Conservation (phyloP, 305 asterid genomes). For the Fraxinus velutina region DNA sequence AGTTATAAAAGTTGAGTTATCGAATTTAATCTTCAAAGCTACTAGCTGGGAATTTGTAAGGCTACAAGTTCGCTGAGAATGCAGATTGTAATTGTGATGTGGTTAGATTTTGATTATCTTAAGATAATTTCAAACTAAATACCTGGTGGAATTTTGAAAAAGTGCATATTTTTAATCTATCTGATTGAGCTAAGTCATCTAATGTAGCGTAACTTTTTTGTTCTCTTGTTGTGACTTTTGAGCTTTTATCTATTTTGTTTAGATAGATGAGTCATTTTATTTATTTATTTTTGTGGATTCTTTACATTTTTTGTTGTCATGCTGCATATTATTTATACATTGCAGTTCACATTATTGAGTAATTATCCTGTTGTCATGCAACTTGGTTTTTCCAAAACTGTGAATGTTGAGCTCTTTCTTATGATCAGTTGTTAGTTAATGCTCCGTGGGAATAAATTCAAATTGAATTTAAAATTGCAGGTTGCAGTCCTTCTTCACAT, state of each 20-base stretch:
- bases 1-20: neutral
- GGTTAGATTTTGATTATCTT: neutral
- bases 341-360: conserved; percentile 12
- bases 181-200: neutral
- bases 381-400: neutral
- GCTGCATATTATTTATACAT: neutral
- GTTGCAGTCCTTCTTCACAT: conserved; percentile 68
- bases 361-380: conserved; percentile 3
- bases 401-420: conserved; percentile 12
- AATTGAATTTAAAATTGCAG: conserved; percentile 41
- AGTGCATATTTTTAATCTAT: neutral
- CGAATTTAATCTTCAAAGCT: neutral
- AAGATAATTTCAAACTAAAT: neutral
- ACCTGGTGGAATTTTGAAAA: neutral
- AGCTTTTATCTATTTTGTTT: conserved; percentile 3
- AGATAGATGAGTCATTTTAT: neutral
- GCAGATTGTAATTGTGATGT: conserved; percentile 13
- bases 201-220: conserved; percentile 5
- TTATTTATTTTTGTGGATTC: neutral
- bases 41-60: conserved; percentile 14
- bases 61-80: conserved; percentile 2
- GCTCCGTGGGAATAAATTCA: neutral
- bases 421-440: conserved; percentile 18
- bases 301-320: neutral
- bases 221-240: neutral